Conservation (phyloP, 805 yeast species). For the Wickerhamiella nectarea region DNA sequence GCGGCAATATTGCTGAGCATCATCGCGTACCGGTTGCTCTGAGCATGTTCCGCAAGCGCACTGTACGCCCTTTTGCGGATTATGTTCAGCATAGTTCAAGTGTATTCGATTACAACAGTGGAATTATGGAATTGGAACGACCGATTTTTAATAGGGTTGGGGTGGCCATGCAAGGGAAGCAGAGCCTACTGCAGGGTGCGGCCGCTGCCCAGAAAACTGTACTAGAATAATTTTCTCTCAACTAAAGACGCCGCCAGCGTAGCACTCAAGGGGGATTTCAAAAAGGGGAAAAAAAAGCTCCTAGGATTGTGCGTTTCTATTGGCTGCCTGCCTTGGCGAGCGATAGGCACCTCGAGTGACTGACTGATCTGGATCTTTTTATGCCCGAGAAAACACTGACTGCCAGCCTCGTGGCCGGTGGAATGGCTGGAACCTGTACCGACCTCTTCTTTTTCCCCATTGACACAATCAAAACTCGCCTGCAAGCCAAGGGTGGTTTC, state of each 20-base stretch:
- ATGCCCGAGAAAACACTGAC: slow-evolving; percentile 4
- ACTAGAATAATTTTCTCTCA: no score
- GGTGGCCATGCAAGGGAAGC: background rate
- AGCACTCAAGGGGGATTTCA: no score
- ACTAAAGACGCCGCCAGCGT: no score
- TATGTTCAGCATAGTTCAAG: slow-evolving; percentile 2
- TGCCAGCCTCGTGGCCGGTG: slow-evolving; percentile 39
- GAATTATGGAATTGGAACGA: background rate
- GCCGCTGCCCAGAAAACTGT: no score
- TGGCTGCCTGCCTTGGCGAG: no score
- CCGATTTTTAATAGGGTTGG: background rate
- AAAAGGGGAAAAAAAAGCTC: no score
- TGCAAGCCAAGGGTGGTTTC: slow-evolving; percentile 93
- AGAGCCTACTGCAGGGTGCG: background rate
- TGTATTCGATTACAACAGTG: background rate
- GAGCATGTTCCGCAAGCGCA: slow-evolving; percentile 3
- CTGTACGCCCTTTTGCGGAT: slow-evolving; percentile 5
- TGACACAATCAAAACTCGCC: slow-evolving; percentile 84
- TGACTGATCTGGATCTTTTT: no score
- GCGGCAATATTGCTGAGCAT: slow-evolving; percentile 8
- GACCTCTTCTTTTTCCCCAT: slow-evolving; percentile 92
- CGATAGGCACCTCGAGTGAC: no score
- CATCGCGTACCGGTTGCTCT: slow-evolving; percentile 2
- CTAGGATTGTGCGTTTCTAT: no score
- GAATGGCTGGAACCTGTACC: slow-evolving; percentile 90